Conservation (phyloP, 1,139 yeast genomes). For the Sugiyamaella paludigena region DNA sequence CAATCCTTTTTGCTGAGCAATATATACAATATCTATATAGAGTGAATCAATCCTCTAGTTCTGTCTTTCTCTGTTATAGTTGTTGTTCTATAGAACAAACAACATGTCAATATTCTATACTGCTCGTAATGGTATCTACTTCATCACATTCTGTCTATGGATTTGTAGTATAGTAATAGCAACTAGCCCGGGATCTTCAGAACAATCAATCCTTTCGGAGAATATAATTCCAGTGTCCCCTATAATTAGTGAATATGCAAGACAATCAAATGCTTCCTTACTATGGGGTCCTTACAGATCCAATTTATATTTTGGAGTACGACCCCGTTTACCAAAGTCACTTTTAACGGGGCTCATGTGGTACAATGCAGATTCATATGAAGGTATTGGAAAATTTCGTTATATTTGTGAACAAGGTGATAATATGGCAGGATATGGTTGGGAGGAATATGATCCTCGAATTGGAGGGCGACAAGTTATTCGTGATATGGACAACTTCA, state of each 20-base stretch:
- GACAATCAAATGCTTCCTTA: constrained; percentile 45
- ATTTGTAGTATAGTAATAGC: no score
- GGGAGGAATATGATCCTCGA: constrained; percentile 86
- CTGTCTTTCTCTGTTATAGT: no score
- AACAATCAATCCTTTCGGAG: no score
- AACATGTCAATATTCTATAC: no score
- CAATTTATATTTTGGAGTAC: constrained; percentile 77
- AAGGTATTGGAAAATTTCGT: constrained; percentile 61
- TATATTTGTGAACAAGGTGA: constrained; percentile 80
- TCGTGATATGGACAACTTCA: constrained; percentile 60
- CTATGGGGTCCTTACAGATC: constrained; percentile 95
- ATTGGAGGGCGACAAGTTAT: constrained; percentile 80
- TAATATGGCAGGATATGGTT: constrained; percentile 71
- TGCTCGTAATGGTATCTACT: no score
- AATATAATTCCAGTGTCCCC: background rate
- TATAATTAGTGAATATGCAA: constrained; percentile 29
- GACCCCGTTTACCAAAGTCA: constrained; percentile 73
- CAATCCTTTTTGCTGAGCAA: no score
- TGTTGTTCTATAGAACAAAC: no score
- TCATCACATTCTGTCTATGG: no score
- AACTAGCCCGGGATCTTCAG: no score
- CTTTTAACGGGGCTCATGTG: constrained; percentile 83
- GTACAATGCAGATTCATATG: constrained; percentile 65
- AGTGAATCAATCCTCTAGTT: no score
- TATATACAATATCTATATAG: no score